phyloP scores from a whole-genome alignment of 2,329 filamentous ascomycete species.

The Apiospora pterosperma region DNA sequence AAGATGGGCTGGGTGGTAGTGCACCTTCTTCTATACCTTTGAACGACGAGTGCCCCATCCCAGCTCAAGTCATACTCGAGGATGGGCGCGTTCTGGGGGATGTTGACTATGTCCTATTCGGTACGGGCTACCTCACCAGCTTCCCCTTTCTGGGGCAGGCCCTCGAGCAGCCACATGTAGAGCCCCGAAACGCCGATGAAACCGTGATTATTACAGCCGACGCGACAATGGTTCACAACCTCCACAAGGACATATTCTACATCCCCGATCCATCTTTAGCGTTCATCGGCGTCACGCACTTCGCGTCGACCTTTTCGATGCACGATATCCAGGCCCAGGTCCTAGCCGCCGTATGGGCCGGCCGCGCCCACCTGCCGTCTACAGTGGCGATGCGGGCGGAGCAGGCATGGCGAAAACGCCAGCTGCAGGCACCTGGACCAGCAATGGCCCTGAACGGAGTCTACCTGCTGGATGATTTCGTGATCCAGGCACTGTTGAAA shows the following conservation, averaged over 20 bases:
- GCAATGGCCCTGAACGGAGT: slow-evolving; percentile 30
- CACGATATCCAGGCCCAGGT: slow-evolving; percentile 69
- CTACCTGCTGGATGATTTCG: slow-evolving; percentile 27
- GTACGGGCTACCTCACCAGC: slow-evolving; percentile 66
- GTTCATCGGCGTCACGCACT: slow-evolving; percentile 64
- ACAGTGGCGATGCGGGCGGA: slow-evolving; percentile 33
- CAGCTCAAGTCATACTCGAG: slow-evolving; percentile 47
- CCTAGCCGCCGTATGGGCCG: slow-evolving; percentile 54
- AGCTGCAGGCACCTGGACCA: slow-evolving; percentile 23
- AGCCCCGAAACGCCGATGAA: slow-evolving; percentile 45
- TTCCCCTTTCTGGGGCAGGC: slow-evolving; percentile 62
- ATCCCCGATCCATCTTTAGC: slow-evolving; percentile 61
- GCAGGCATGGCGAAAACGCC: slow-evolving; percentile 25
- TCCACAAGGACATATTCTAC: slow-evolving; percentile 71
- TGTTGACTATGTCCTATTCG: slow-evolving; percentile 61
- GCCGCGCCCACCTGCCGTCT: slow-evolving; percentile 38
- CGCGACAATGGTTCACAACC: slow-evolving; percentile 60
- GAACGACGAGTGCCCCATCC: slow-evolving; percentile 16
- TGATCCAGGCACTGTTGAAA: slow-evolving; percentile 25
- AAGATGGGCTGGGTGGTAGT: not conserved
- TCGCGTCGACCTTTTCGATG: slow-evolving; percentile 63
- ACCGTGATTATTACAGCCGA: slow-evolving; percentile 57
- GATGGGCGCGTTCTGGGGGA: slow-evolving; percentile 48
- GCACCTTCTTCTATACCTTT: not conserved
- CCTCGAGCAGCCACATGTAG: slow-evolving; percentile 37